A percentile compares a stretch with the other conserved stretches of the same genome.
These are phyloP conservation scores for Trametes meyenii DNA, from an alignment of 768 basidiomycete genomes.

Conservation along the genomic window DNA sequence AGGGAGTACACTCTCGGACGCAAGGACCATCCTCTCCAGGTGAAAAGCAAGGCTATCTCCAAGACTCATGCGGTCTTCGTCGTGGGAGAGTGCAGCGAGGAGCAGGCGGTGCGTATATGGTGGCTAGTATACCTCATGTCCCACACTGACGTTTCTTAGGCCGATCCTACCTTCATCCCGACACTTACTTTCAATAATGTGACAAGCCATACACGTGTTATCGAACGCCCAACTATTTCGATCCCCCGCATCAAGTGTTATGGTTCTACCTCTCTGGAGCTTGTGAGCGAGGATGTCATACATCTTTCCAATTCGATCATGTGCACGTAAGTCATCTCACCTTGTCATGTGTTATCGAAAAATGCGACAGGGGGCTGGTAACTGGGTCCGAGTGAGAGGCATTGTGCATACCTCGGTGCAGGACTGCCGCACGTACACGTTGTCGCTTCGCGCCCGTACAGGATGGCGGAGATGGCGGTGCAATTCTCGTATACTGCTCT, in stretches of 20 bases:
- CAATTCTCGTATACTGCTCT: no score
- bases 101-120: constrained; percentile 55
- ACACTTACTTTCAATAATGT: constrained; percentile 23
- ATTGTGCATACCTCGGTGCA: no score
- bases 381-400: no score
- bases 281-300: constrained; percentile 59
- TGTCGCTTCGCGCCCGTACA: no score
- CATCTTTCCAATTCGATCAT: constrained; percentile 45
- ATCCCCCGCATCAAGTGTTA: constrained; percentile 40
- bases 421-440: no score
- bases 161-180: constrained; percentile 51
- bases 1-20: constrained; percentile 59
- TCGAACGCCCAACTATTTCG: constrained; percentile 14
- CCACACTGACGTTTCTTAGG: constrained; percentile 39
- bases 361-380: no score
- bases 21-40: constrained; percentile 50
- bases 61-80: constrained; percentile 59
- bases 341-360: background rate
- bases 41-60: constrained; percentile 69
- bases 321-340: constrained; percentile 46
- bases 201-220: background rate
- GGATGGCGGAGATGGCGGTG: no score
- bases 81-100: constrained; percentile 52
- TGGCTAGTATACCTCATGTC: background rate
- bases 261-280: constrained; percentile 41